phyloP scores from a whole-genome alignment of 441 rosid species.

The Gossypium gossypioides region DNA sequence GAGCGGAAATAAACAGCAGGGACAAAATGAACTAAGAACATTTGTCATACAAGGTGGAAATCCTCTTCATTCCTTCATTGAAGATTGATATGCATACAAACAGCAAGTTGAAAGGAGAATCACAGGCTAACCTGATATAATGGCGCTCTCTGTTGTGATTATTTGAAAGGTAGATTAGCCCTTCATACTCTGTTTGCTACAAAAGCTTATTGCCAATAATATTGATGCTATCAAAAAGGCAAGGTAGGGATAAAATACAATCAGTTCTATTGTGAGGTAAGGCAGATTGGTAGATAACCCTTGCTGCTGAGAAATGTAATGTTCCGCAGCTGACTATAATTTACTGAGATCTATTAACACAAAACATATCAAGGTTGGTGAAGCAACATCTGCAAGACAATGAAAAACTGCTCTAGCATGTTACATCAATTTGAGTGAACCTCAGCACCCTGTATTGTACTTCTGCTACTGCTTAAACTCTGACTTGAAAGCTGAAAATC shows the following conservation, averaged over 20 bases:
- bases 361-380: conserved; percentile 14
- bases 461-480: conserved; percentile 56
- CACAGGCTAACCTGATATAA: conserved; percentile 6
- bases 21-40: background rate
- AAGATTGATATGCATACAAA: background rate
- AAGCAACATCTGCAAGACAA: conserved; percentile 16
- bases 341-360: conserved; percentile 25
- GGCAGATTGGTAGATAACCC: conserved; percentile 24
- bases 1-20: background rate
- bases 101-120: conserved; percentile 1
- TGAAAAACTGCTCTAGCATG: conserved; percentile 13
- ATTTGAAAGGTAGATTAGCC: conserved; percentile 14
- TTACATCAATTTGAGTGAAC: conserved; percentile 48
- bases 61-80: background rate
- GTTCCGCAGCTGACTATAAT: conserved; percentile 33
- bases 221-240: conserved; percentile 3
- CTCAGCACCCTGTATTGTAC: conserved; percentile 55
- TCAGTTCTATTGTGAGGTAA: conserved; percentile 20
- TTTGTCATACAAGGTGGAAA: background rate
- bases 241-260: conserved; percentile 10
- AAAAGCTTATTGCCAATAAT: conserved; percentile 26
- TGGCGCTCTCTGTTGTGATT: conserved; percentile 20
- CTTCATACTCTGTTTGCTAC: conserved; percentile 10
- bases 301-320: conserved; percentile 18
- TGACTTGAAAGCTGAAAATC: conserved; percentile 70